These are phyloP conservation scores for Stemphylium beticola DNA, from an alignment of 2,329 filamentous ascomycete genomes.

Conservation along the genomic window DNA sequence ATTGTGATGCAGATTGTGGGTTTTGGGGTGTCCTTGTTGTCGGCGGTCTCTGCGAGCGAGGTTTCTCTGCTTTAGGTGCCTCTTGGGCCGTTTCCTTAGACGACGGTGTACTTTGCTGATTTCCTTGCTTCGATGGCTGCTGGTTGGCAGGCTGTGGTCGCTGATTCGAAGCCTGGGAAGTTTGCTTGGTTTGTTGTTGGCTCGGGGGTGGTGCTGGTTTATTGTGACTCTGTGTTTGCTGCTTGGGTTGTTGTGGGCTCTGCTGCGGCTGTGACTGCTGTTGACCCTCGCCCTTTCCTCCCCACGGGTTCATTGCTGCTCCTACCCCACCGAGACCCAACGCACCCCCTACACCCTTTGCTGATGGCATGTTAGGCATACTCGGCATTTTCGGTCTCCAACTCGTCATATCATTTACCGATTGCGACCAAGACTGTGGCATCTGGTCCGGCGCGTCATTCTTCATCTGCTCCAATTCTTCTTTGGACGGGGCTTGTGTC, in stretches of 20 bases:
- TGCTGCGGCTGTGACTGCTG: slow-evolving; percentile 12
- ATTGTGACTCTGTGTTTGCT: neutral
- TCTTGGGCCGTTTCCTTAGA: slow-evolving; percentile 22
- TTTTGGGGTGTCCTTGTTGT: slow-evolving; percentile 4
- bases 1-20: neutral
- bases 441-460: slow-evolving; percentile 41
- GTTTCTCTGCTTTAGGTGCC: slow-evolving; percentile 16
- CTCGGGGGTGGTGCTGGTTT: neutral
- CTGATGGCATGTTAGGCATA: slow-evolving; percentile 40
- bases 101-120: slow-evolving; percentile 11
- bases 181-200: slow-evolving; percentile 5
- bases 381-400: slow-evolving; percentile 36
- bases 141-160: slow-evolving; percentile 1
- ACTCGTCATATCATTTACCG: slow-evolving; percentile 42
- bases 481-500: slow-evolving; percentile 38
- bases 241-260: slow-evolving; percentile 3
- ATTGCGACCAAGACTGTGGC: slow-evolving; percentile 43
- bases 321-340: slow-evolving; percentile 25
- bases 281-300: slow-evolving; percentile 13
- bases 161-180: slow-evolving; percentile 1
- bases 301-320: slow-evolving; percentile 11
- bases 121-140: slow-evolving; percentile 23
- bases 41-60: slow-evolving; percentile 11
- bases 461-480: slow-evolving; percentile 46
- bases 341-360: slow-evolving; percentile 31